Base-by-base conservation (phyloP, 768 basidiomycete genomes). In the Sistotremastrum niveocremeum region DNA sequence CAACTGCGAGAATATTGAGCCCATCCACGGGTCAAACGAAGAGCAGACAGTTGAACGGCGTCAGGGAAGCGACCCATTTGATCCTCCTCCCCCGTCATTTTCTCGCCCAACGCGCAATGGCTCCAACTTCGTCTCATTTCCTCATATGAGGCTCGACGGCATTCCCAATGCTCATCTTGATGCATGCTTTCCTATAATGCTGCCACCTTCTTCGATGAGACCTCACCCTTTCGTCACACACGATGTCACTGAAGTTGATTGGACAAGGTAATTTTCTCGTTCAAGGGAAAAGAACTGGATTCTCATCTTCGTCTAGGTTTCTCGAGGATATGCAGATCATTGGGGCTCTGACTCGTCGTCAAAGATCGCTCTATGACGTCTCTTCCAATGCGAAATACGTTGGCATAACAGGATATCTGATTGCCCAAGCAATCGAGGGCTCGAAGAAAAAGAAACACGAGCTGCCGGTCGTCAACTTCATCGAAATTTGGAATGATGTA, bases 401-500 rank as follows among this genome's bases (percentile, higher is more conserved):
- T 5, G 45, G 45, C 10, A 12, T 52, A 37, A 56, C 62, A 50
- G 50, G 65, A 54, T 6, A 51, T 4, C 12, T 50, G 12, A 37
- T 45, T 1, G 44, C 50, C 8, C 39, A 42, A 42, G 55, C 47
- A 2, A 45, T 57, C 12, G 40, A 55, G 8, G 41, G 30, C 41
- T 57, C 5, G 45, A 60, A 59, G 64, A 65, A 51, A 57, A 58
- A 36, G 39, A 64, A 56, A 62, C 73, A 69, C 52, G 52, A 57
- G 0, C 54, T 52, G 1, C 62, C 66, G 1, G 70, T 68, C 9
- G 63, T 61, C 7, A 60, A 71, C n/a, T 44, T 70, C 1, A 55
- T 76, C 11, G 68, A 70, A 44, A 57, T 60, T 45, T 76, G 74
- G 74, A 76, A 76, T 47, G 63, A 71, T 37, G 74, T 74, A 20